Evolutionary conservation across 768 basidiomycete genomes (phyloP).

Genomic region (Termitomyces eurrhizus): DNA sequence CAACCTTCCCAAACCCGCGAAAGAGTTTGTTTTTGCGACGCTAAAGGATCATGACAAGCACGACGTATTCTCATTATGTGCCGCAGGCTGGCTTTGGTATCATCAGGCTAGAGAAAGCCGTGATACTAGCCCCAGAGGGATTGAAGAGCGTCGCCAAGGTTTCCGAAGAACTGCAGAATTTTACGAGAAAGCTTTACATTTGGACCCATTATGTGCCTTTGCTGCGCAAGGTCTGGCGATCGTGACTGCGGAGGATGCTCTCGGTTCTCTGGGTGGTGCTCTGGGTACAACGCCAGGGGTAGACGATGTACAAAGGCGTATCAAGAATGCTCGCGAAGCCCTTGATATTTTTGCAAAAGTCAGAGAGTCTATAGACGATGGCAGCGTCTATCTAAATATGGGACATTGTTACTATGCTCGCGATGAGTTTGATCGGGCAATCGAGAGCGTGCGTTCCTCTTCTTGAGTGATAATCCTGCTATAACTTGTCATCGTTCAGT

Average conservation of each 20-base stretch:
- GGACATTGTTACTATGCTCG: slow-evolving; percentile 92
- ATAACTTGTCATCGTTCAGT: slow-evolving; percentile 43
- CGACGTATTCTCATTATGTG: slow-evolving; percentile 90
- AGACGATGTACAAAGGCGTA: slow-evolving; percentile 64
- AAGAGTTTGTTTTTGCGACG: slow-evolving; percentile 87
- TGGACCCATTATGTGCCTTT: slow-evolving; percentile 84
- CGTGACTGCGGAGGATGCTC: slow-evolving; percentile 85
- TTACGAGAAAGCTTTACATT: slow-evolving; percentile 84
- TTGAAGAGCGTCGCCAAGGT: slow-evolving; percentile 70
- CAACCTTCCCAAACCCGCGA: slow-evolving; percentile 64
- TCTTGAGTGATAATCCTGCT: not conserved
- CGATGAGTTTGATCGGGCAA: slow-evolving; percentile 94
- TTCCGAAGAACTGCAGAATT: slow-evolving; percentile 87
- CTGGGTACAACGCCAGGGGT: slow-evolving; percentile 37
- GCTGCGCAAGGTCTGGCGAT: slow-evolving; percentile 97
- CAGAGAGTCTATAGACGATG: slow-evolving; percentile 75
- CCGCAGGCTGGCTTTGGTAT: slow-evolving; percentile 84
- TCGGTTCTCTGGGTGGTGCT: slow-evolving; percentile 63
- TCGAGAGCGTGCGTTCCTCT: slow-evolving; percentile 74
- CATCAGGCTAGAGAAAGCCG: slow-evolving; percentile 81
- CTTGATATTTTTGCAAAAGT: slow-evolving; percentile 88
- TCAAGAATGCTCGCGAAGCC: slow-evolving; percentile 81
- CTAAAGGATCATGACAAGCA: slow-evolving; percentile 83
- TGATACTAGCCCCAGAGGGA: slow-evolving; percentile 51
- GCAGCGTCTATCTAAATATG: slow-evolving; percentile 92